A percentile compares a stretch with the other conserved stretches of the same genome.
Evolutionary conservation across 148 eudicot species (phyloP).

Genomic region (Cornus suecica): DNA sequence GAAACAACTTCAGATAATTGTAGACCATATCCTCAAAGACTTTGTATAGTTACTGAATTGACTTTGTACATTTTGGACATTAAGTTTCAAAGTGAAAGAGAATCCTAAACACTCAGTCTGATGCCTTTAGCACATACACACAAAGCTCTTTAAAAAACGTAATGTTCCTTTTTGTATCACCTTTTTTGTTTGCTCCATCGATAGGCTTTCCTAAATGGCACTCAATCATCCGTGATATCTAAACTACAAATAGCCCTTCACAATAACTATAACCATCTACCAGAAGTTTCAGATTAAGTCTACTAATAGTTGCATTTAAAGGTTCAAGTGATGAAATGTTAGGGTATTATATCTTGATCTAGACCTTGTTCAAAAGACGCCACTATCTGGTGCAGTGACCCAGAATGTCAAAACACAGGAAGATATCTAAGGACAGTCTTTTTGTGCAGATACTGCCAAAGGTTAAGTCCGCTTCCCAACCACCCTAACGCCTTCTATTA

Average conservation of each 20-base stretch:
- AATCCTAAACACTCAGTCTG: background rate
- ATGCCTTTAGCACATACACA: background rate
- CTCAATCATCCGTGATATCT: background rate
- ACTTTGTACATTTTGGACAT: background rate
- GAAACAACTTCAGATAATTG: background rate
- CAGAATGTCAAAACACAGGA: no score
- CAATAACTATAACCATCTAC: background rate
- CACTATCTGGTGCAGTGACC: no score
- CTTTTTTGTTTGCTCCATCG: background rate
- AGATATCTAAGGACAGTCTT: no score
- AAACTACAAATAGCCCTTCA: background rate
- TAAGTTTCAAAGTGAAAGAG: background rate
- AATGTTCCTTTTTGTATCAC: background rate
- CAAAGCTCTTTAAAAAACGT: background rate
- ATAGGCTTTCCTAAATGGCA: conserved; percentile 4
- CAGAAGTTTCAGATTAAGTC: background rate
- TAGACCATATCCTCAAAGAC: background rate
- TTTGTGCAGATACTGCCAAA: no score
- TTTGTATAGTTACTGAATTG: background rate
- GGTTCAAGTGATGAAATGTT: background rate
- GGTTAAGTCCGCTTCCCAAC: no score
- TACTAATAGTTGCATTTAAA: background rate
- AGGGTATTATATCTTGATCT: background rate
- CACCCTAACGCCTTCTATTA: no score
- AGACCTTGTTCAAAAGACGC: background rate